A percentile compares a stretch with the other conserved stretches of the same genome.
Conservation (phyloP, 2,329 filamentous ascomycete genomes). For the Lecanoromycetidae sp. region DNA sequence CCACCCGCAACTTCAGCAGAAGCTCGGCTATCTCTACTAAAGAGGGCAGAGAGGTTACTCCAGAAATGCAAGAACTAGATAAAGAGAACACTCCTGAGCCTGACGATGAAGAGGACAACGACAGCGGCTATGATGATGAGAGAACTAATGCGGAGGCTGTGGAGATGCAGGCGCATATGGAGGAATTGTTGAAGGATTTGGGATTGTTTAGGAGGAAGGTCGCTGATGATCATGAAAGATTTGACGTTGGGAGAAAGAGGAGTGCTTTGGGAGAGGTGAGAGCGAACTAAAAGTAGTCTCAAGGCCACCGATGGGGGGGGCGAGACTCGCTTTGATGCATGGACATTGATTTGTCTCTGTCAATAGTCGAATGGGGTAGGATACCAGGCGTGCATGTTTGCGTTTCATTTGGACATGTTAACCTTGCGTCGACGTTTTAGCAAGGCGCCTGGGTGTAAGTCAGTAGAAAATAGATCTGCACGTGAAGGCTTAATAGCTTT, state of each 20-base stretch:
- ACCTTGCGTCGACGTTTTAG: neutral
- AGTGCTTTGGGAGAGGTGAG: conserved; percentile 14
- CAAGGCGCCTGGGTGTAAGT: conserved; percentile 16
- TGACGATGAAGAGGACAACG: conserved; percentile 28
- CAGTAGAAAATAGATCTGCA: conserved; percentile 13
- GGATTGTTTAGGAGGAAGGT: conserved; percentile 75
- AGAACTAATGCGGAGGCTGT: conserved; percentile 34
- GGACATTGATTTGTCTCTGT: neutral
- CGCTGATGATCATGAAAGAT: conserved; percentile 64
- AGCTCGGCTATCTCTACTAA: conserved; percentile 22
- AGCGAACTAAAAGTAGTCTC: conserved; percentile 9
- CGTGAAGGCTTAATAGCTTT: no score
- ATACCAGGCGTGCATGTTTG: neutral
- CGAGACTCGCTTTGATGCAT: neutral
- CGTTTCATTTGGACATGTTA: neutral
- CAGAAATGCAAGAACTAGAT: conserved; percentile 19
- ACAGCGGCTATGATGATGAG: conserved; percentile 35
- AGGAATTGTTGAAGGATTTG: conserved; percentile 69
- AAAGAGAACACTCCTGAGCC: conserved; percentile 25
- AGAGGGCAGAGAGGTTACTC: conserved; percentile 19
- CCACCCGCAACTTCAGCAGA: conserved; percentile 15
- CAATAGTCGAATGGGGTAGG: neutral
- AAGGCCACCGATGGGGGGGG: neutral
- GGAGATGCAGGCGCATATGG: conserved; percentile 73
- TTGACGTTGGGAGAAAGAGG: conserved; percentile 22